Percentiles rank a stretch among this genome's conserved stretches.
phyloP scores from a whole-genome alignment of 1,139 yeast genomes.

The Candida buenavistaensis region DNA sequence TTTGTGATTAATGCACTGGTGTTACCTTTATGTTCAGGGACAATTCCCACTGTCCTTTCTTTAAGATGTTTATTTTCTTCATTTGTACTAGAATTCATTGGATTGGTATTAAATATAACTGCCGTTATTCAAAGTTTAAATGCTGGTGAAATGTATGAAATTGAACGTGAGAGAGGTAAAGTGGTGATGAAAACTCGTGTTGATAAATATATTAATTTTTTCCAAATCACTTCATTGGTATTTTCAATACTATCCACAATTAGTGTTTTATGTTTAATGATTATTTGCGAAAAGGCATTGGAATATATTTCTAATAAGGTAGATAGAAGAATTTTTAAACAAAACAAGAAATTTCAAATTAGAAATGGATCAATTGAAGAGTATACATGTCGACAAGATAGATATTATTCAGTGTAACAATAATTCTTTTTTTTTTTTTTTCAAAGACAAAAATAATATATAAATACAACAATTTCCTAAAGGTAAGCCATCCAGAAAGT shows the following conservation, averaged over 20 bases:
- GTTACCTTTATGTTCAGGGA: conserved; percentile 21
- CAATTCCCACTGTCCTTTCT: conserved; percentile 21
- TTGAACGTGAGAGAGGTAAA: conserved; percentile 17
- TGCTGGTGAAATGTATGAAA: conserved; percentile 26
- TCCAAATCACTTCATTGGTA: conserved; percentile 15
- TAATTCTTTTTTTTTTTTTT: too few relatives aligned
- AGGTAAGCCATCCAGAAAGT: conserved; percentile 96
- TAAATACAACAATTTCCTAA: conserved; percentile 22
- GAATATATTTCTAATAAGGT: conserved; percentile 19
- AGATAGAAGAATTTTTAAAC: conserved; percentile 18
- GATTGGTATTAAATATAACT: conserved; percentile 20
- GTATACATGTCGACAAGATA: conserved; percentile 7
- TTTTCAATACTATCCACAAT: conserved; percentile 17
- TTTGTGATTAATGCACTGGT: conserved; percentile 26
- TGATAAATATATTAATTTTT: conserved; percentile 21
- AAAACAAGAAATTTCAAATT: conserved; percentile 4
- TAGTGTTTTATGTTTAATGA: conserved; percentile 10
- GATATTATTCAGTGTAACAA: conserved; percentile 10
- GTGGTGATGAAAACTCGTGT: conserved; percentile 23
- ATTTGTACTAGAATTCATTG: conserved; percentile 22
- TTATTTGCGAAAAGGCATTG: conserved; percentile 17
- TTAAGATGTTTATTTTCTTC: conserved; percentile 15
- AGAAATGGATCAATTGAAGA: conserved; percentile 11
- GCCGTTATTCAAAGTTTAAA: conserved; percentile 22
- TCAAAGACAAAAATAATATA: conserved; percentile 5